Percentiles rank a stretch among this genome's conserved stretches.
phyloP scores from a whole-genome alignment of 164 flowering plant genomes.

The Tinospora cordifolia region DNA sequence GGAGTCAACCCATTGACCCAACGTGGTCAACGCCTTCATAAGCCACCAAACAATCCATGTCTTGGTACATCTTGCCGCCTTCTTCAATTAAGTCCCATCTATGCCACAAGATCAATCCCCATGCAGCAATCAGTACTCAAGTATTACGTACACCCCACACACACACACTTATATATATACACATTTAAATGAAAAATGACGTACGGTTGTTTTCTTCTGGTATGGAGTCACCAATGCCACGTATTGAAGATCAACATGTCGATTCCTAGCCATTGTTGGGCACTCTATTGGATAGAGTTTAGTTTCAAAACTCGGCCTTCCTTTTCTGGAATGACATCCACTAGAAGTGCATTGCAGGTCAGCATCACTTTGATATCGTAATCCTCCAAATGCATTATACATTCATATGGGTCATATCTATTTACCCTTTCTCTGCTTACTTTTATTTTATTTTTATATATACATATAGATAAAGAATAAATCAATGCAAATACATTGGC shows the following conservation, averaged over 20 bases:
- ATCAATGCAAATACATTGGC: too few relatives aligned
- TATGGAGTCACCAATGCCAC: conserved; percentile 20
- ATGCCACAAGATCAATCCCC: conserved; percentile 15
- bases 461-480: too few relatives aligned
- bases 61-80: conserved; percentile 25
- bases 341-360: too few relatives aligned
- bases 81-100: conserved; percentile 69
- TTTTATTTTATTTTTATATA: too few relatives aligned
- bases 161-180: too few relatives aligned
- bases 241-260: conserved; percentile 45
- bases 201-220: conserved; percentile 16
- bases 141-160: background rate
- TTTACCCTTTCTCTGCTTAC: too few relatives aligned
- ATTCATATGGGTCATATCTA: too few relatives aligned
- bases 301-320: conserved; percentile 27
- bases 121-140: background rate
- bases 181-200: too few relatives aligned
- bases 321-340: conserved; percentile 26
- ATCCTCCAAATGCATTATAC: conserved; percentile 26
- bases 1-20: conserved; percentile 68
- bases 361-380: conserved; percentile 25
- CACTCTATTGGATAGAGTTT: conserved; percentile 28
- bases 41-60: too few relatives aligned
- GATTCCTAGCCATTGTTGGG: conserved; percentile 24
- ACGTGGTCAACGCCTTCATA: conserved; percentile 57